Evolutionary conservation across 345 rosid genomes (phyloP).

Genomic region (Corymbia maculata): DNA sequence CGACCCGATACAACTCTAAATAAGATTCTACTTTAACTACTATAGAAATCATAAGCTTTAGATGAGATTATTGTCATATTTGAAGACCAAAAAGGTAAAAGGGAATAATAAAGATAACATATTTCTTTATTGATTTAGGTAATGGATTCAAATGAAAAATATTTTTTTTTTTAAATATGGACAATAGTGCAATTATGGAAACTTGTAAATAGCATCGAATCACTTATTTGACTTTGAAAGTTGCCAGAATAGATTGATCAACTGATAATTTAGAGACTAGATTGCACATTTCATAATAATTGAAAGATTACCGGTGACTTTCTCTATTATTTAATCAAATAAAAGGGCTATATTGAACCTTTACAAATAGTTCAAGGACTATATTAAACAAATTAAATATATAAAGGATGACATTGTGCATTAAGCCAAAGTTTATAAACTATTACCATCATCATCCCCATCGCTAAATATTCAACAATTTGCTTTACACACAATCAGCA

Average conservation of each 20-base stretch:
- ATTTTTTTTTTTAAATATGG: background rate
- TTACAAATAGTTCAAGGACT: rapidly evolving
- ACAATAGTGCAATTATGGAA: rapidly evolving
- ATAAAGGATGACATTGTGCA: background rate
- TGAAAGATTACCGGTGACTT: rapidly evolving
- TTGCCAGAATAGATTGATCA: background rate
- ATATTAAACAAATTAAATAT: background rate
- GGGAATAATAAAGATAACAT: background rate
- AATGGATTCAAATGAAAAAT: background rate
- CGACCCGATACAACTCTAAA: background rate
- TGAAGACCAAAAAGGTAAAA: background rate
- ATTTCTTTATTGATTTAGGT: background rate
- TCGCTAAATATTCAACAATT: background rate
- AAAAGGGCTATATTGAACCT: background rate
- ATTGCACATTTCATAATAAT: too few species aligned
- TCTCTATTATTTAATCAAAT: background rate
- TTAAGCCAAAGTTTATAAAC: background rate
- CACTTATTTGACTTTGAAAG: background rate
- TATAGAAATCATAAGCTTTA: background rate
- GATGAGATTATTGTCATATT: background rate
- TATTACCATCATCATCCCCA: background rate
- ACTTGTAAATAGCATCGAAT: background rate
- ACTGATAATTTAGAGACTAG: background rate
- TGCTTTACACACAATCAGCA: background rate
- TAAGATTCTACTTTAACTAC: background rate